Evolutionary conservation across 139 green algal genomes (phyloP), one percentile per base, ranked within the genome.

Genomic region (Edaphochlamys debaryana): DNA sequence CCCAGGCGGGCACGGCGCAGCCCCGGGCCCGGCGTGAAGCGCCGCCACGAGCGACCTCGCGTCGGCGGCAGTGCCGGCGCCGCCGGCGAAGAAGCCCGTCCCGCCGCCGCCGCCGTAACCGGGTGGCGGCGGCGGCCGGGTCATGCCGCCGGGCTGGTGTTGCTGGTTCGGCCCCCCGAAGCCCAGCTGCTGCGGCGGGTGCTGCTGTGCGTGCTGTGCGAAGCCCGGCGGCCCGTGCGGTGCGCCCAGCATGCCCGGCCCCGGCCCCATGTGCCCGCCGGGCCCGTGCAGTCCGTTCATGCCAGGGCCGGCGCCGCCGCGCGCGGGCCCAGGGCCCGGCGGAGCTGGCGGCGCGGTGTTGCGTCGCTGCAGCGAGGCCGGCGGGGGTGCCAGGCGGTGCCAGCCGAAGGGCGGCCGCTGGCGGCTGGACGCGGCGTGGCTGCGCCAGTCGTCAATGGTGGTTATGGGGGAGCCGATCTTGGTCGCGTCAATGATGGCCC

Each of bases 391-490:
- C 40, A 62, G 19, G n/a, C 27, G 41, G 38, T 81, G 75, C 75
- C 75, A 81, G 29, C 20, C 60, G 32, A 42, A 42, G 0, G 75
- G 75, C 41, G 75, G 75, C 25, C 75, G 58, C 27, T 5, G 9
- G 17, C 40, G 30, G 75, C 20, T n/a, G 34, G 15, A 13, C 27
- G 37, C 27, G 0, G 25, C 32, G 37, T 37, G 58, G 38, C 0
- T 36, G 3, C 76, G 62, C 76, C 76, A 82, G 11, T 82, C 62
- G 32, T 82, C 76, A 42, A 82, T 41, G 32, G 32, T 41, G 29
- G 66, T 66, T 62, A 82, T 82, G 42, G 76, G 76, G 5, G 63
- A 74, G 76, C 76, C 76, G 3, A 64, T 32, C 3, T 23, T 30
- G 0, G 45, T 67, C 32, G 62, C 42, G 34, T 82, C 76, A 1